Conservation (phyloP, 352 stramenopile genomes). For the Phytophthora sp. region DNA sequence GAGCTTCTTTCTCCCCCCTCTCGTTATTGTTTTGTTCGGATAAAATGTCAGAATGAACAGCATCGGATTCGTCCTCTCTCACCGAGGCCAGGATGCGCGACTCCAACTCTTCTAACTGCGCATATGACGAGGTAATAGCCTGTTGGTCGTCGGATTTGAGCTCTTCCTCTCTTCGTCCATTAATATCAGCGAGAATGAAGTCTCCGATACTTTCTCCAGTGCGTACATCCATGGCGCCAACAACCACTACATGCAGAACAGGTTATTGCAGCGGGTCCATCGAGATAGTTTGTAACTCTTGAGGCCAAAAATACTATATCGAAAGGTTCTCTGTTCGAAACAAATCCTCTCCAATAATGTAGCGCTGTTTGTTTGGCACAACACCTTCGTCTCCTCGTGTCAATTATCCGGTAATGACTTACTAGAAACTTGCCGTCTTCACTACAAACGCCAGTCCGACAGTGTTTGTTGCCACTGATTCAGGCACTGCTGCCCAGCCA, state of each 20-base stretch:
- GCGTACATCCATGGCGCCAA: constrained; percentile 10
- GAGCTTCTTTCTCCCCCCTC: constrained; percentile 7
- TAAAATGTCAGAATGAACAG: constrained; percentile 5
- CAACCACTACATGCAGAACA: background rate
- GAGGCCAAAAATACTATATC: background rate
- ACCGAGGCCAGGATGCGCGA: constrained; percentile 12
- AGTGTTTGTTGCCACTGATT: too few species aligned
- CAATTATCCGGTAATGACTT: too few species aligned
- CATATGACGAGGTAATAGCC: constrained; percentile 15
- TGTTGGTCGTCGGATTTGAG: constrained; percentile 3
- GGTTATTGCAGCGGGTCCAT: background rate
- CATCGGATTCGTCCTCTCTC: constrained; percentile 12
- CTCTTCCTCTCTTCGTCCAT: background rate
- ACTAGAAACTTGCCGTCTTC: too few species aligned
- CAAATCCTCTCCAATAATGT: too few species aligned
- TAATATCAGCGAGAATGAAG: background rate
- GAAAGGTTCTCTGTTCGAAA: background rate
- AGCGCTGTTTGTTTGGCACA: too few species aligned
- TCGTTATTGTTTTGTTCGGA: constrained; percentile 1
- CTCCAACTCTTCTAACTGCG: constrained; percentile 18
- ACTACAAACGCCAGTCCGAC: too few species aligned
- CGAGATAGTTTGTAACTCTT: constrained; percentile 16
- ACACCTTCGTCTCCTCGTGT: too few species aligned
- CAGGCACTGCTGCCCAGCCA: too few species aligned
- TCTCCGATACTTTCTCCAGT: background rate